Evolutionary conservation across 163 green algal species (phyloP), one percentile per base, ranked within the genome.

Genomic region (Scenedesmus sp.): DNA sequence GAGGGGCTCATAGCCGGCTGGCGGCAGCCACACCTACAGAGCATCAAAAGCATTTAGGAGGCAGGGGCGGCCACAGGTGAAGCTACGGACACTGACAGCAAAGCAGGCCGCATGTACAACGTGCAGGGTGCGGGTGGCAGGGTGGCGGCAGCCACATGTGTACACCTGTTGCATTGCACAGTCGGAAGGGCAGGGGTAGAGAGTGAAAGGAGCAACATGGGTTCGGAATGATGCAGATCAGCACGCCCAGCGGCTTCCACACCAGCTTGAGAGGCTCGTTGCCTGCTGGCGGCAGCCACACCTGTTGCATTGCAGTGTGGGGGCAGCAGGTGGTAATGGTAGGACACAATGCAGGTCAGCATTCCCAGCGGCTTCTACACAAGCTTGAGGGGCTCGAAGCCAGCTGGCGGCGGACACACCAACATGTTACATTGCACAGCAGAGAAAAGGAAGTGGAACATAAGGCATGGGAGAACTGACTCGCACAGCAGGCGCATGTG

Each of bases 1-100:
- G 15, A 92, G 62, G 0, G 88, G 81, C 15, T 46, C 23, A 6
- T 86, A n/a, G 10, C 57, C 76, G 2, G 76, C 15, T 2, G 74
- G n/a, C 26, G 87, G 87, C 55, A 64, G 57, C 87, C 87, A 91
- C 26, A 91, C 55, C 74, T 91, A 59, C 74, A 55, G 16, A 10
- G 5, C 4, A 12, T 67, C 34, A 52, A 18, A 3, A 10, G 59
- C 20, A 46, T 46, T 46, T 46, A 46, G 34, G 0, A 46, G 34
- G 34, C 34, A 46, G 34, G 34, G 34, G 34, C 34, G 34, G 34
- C 34, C 34, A 46, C 34, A 46, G 0, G 34, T 46, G 34, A 46
- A 0, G 34, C 34, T 1, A 46, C 34, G 34, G 34, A 46, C 34
- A 46, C 34, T 46, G 18, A 15, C 62, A 73, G 15, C 56, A 86